Base-by-base conservation (phyloP, 2,329 filamentous ascomycete species). In the Lachnum nothofagi region DNA sequence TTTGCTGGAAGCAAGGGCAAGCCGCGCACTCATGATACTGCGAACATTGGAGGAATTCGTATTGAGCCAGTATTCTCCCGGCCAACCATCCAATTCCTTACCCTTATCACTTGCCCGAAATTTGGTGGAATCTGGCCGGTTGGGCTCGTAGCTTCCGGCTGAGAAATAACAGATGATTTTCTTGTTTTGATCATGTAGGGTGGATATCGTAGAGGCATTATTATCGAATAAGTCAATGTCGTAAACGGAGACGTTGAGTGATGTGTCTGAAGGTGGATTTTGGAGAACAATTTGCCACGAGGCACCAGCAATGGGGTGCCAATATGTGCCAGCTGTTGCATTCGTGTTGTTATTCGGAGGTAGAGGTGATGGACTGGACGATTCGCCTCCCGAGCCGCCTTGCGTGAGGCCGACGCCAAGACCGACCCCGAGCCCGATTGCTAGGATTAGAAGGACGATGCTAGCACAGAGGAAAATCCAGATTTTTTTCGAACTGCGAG, bases 121-220 rank as follows among this genome's bases (percentile, higher is more conserved):
- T 5, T 77, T 58, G 55, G 33, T 65, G 3, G 49, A 37, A 62
- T 88, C 84, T 1, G 72, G 66, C 2, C 83, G 74, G 68, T 74
- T 78, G 46, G 78, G 63, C 65, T 88, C 85, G 58, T 77, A 86
- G 6, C 78, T 82, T 1, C 85, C 85, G 0, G 82, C 83, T 45
- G 79, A 83, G 68, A 88, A 88, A 67, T 88, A 88, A 70, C 85
- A 88, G 49, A 88, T 81, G 46, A 86, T 77, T 52, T 76, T 79
- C 60, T 77, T 77, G 4, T 74, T 76, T 27, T 71, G 60, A 2
- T 54, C 52, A 34, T 80, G 75, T 10, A 82, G 67, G 4, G 64
- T 61, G 4, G 64, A 50, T 39, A 82, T 75, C 1, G 67, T 71
- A 5, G 65, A 60, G 9, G 68, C 66, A 8, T 68, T 63, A 46